phyloP scores from a whole-genome alignment of 768 basidiomycete genomes.

The Suillus variegatus region DNA sequence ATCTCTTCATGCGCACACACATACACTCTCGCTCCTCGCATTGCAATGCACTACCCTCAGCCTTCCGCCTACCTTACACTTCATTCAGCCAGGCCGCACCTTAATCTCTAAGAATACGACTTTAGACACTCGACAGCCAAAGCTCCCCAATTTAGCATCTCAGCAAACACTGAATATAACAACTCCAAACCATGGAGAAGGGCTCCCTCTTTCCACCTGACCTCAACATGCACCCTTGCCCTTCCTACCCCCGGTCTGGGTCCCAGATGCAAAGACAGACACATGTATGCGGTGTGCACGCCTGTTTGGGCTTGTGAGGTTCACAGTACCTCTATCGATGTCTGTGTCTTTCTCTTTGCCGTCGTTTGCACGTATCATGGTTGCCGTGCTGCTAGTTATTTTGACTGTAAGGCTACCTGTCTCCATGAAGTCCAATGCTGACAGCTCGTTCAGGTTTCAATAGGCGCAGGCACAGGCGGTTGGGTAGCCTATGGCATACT shows the following conservation, averaged over 20 bases:
- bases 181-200: neutral
- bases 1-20: conserved; percentile 75
- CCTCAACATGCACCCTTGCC: conserved; percentile 36
- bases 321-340: neutral
- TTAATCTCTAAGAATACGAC: conserved; percentile 41
- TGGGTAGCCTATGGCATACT: conserved; percentile 97
- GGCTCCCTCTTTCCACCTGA: neutral
- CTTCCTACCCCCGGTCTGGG: conserved; percentile 92
- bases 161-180: neutral
- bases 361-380: conserved; percentile 68
- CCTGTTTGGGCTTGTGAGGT: conserved; percentile 56
- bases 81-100: conserved; percentile 77
- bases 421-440: conserved; percentile 14
- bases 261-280: conserved; percentile 82
- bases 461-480: conserved; percentile 76
- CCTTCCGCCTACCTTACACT: conserved; percentile 75
- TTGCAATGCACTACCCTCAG: conserved; percentile 77
- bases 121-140: neutral
- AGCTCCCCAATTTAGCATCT: neutral
- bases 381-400: conserved; percentile 89
- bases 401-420: conserved; percentile 63
- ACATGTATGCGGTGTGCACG: conserved; percentile 84
- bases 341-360: conserved; percentile 5
- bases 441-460: conserved; percentile 62
- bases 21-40: conserved; percentile 73